Conservation (phyloP, 306 rosid species). For the Bauhinia variegata region DNA sequence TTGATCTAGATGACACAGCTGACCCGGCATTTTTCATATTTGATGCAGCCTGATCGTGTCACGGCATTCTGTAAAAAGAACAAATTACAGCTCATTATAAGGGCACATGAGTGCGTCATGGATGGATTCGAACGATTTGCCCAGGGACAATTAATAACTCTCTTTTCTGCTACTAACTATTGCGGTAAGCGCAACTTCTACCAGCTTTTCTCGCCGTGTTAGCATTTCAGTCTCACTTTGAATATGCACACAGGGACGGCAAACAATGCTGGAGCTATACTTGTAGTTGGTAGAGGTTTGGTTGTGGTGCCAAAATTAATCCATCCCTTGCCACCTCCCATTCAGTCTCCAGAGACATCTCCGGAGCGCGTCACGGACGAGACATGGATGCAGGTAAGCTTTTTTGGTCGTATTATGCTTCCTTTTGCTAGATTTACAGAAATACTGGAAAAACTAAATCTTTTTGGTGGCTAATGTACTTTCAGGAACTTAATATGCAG, state of each 20-base stretch:
- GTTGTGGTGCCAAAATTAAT: constrained; percentile 97
- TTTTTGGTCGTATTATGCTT: constrained; percentile 7
- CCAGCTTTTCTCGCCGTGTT: constrained; percentile 7
- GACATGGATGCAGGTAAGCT: constrained; percentile 95
- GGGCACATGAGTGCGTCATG: constrained; percentile 99
- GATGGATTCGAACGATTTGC: constrained; percentile 99
- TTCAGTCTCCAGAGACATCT: constrained; percentile 97
- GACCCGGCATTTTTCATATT: constrained; percentile 31
- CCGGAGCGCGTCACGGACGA: constrained; percentile 87
- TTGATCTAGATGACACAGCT: constrained; percentile 17
- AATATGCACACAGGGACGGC: constrained; percentile 73
- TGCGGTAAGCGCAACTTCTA: constrained; percentile 74
- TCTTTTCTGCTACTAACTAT: constrained; percentile 98
- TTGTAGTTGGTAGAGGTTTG: constrained; percentile 98
- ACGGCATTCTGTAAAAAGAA: constrained; percentile 93
- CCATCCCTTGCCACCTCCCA: constrained; percentile 97
- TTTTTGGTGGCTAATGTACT: constrained; percentile 14
- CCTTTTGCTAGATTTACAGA: constrained; percentile 1
- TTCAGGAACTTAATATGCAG: constrained; percentile 92
- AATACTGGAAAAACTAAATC: background rate
- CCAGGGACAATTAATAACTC: constrained; percentile 96
- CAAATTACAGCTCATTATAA: constrained; percentile 90
- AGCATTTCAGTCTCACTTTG: constrained; percentile 40
- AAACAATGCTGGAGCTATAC: constrained; percentile 97
- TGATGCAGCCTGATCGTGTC: constrained; percentile 95